Percentiles rank a stretch among this genome's conserved stretches.
Evolutionary conservation across 345 rosid species (phyloP).

Genomic region (Passiflora organensis): DNA sequence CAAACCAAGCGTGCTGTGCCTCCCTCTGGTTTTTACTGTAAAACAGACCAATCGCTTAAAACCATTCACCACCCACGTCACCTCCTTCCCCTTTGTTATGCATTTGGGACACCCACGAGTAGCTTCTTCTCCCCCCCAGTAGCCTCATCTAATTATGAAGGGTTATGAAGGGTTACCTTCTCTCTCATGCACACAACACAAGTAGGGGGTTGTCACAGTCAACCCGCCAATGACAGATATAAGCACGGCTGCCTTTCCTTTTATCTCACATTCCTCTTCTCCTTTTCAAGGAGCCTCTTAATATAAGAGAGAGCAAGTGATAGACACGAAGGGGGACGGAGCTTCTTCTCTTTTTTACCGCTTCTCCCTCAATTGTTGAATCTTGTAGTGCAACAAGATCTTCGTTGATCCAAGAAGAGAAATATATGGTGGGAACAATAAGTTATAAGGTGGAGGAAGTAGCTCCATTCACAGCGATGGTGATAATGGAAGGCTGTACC

Average conservation of each 20-base stretch:
- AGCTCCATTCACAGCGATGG: slow-evolving; percentile 52
- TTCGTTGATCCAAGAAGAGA: too few relatives aligned
- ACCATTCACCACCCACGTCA: slow-evolving; percentile 19
- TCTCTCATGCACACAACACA: neutral
- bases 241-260: neutral
- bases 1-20: too few relatives aligned
- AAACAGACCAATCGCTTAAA: slow-evolving; percentile 4
- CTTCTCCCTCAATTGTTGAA: too few relatives aligned
- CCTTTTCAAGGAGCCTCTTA: neutral
- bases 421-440: neutral
- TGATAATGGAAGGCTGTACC: slow-evolving; percentile 67
- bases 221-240: neutral
- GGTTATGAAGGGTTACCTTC: slow-evolving; percentile 47
- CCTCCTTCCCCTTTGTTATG: slow-evolving; percentile 22
- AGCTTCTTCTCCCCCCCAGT: slow-evolving; percentile 50
- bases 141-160: slow-evolving; percentile 43
- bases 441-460: slow-evolving; percentile 25
- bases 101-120: slow-evolving; percentile 46
- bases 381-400: too few relatives aligned
- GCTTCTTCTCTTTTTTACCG: too few relatives aligned
- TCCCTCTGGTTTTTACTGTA: too few relatives aligned
- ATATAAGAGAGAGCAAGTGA: neutral
- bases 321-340: neutral
- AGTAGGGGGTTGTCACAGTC: neutral
- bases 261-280: neutral